A percentile compares a stretch with the other conserved stretches of the same genome.
These are phyloP conservation scores for Eucalyptus curtisii DNA, from an alignment of 345 rosid genomes.

Conservation along the genomic window DNA sequence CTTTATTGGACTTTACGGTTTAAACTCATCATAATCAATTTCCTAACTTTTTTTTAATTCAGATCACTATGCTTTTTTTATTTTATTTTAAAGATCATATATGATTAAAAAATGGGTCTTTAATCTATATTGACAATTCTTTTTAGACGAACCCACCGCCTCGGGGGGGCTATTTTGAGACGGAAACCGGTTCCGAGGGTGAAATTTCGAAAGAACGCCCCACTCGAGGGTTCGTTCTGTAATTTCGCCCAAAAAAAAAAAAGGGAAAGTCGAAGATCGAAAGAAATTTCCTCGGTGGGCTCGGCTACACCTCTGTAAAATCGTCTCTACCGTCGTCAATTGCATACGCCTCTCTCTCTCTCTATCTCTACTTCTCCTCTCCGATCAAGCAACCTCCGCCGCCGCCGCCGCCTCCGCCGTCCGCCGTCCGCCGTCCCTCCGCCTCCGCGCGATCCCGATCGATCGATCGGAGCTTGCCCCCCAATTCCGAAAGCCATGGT, in stretches of 20 bases:
- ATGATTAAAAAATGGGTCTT: too few species aligned
- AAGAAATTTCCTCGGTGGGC: neutral
- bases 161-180: neutral
- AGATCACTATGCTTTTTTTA: too few species aligned
- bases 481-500: neutral
- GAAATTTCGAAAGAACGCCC: neutral
- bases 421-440: neutral
- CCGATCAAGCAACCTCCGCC: neutral
- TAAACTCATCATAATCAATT: too few species aligned
- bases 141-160: neutral
- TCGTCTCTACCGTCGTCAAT: neutral
- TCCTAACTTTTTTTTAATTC: neutral
- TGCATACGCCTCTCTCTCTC: neutral
- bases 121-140: too few species aligned
- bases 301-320: rapidly evolving
- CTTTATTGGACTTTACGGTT: too few species aligned
- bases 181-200: neutral
- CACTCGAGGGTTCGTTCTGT: neutral
- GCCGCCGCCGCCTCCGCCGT: too few species aligned
- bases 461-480: neutral
- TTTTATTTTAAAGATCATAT: too few species aligned
- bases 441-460: neutral
- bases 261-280: neutral
- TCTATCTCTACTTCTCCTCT: neutral
- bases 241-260: neutral